Evolutionary conservation across 441 rosid species (phyloP), one percentile per base, ranked within the genome.

Genomic region (Arabidopsis lyrata): DNA sequence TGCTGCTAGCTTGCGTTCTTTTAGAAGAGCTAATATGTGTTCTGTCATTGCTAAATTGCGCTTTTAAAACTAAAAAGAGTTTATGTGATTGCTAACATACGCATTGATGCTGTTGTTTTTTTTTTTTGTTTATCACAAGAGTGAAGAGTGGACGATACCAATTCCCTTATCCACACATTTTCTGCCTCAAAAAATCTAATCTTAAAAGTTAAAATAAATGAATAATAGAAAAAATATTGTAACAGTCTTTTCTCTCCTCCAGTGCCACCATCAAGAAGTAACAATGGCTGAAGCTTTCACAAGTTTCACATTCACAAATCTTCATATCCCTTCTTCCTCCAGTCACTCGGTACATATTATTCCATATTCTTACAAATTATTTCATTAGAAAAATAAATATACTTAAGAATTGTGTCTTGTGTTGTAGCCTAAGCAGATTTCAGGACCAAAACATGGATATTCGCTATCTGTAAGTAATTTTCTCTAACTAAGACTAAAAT

Each of bases 231-330:
- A 53, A 18, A 11, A 32, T 0, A 44, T 57, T 71, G 54, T n/a
- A 6, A 14, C 22, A 27, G 22, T 56, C 63, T 27, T 52, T 11
- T 57, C 53, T 67, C 13, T 32, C 31, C 34, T 41, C 41, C 57
- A 70, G 41, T 47, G 48, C 41, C 55, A 44, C 68, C 35, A 54
- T 66, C 74, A 58, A 45, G 41, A 66, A 32, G 59, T 31, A 74
- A 68, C 35, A 74, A 83, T 86, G 93, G 87, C 87, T 5, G 78
- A 86, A 78, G 83, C 87, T 65, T 66, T 83, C 34, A 68, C 80
- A 75, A 82, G 85, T 75, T 86, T 77, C 77, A 66, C 84, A 59
- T 67, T 85, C 64, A 48, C 77, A 16, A 81, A 81, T 22, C 82
- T 84, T 59, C 76, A 49, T 47, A 13, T 79, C 63, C 80, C 68